Conservation (phyloP, 768 basidiomycete species). For the Auricularia cornea region DNA sequence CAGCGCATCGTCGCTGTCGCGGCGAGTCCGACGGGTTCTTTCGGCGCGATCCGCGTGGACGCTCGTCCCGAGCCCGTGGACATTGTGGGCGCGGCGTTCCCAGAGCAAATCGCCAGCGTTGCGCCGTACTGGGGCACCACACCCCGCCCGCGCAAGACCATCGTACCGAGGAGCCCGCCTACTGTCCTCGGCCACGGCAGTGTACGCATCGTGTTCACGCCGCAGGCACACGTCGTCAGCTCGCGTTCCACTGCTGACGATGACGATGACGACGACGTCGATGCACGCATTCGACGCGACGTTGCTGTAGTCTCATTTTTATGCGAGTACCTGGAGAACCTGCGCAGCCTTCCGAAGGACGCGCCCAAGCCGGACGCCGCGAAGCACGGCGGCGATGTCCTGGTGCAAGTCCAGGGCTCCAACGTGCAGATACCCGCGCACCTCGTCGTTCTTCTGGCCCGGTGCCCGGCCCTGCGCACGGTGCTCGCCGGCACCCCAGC, state of each 20-base stretch:
- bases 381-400: neutral
- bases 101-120: conserved; percentile 56
- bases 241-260: conserved; percentile 5
- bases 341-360: neutral
- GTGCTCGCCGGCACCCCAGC: neutral
- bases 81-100: conserved; percentile 46
- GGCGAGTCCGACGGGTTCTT: conserved; percentile 80
- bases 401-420: conserved; percentile 19
- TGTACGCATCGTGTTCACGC: conserved; percentile 16
- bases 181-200: conserved; percentile 11
- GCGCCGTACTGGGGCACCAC: conserved; percentile 46
- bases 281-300: conserved; percentile 29
- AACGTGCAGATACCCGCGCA: conserved; percentile 3
- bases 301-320: conserved; percentile 12
- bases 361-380: neutral
- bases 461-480: neutral
- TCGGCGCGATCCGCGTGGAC: conserved; percentile 75
- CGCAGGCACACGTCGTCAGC: conserved; percentile 13
- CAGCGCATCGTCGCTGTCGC: conserved; percentile 83
- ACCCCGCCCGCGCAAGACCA: neutral
- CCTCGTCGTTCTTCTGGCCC: neutral
- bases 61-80: conserved; percentile 49
- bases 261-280: conserved; percentile 32
- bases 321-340: neutral
- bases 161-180: neutral